Percentiles rank a stretch among this genome's conserved stretches.
Conservation (phyloP, 768 basidiomycete species). For the Neoboletus magnificus region DNA sequence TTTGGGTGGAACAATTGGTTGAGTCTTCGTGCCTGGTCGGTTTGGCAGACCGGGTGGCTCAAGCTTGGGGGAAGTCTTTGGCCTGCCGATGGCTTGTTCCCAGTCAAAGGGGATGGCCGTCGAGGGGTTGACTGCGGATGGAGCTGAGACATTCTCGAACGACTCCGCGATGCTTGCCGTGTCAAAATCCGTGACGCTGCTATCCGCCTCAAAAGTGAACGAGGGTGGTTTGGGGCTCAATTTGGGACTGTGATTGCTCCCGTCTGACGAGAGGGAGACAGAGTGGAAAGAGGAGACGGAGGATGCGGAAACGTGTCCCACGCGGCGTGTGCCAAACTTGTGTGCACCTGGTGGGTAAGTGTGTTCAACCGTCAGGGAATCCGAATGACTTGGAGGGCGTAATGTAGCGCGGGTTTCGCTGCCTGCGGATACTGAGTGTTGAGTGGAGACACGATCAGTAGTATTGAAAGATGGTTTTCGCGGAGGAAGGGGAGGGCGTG, state of each 20-base stretch:
- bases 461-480: constrained; percentile 57
- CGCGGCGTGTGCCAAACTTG: constrained; percentile 32
- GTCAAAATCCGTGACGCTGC: constrained; percentile 41
- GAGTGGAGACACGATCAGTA: constrained; percentile 38
- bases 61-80: constrained; percentile 26
- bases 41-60: constrained; percentile 49
- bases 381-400: constrained; percentile 36
- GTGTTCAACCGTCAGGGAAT: constrained; percentile 56
- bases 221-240: constrained; percentile 39
- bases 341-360: constrained; percentile 48
- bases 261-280: constrained; percentile 72
- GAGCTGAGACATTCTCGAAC: constrained; percentile 63
- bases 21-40: constrained; percentile 34
- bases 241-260: constrained; percentile 25
- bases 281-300: constrained; percentile 84
- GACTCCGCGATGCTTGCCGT: constrained; percentile 63
- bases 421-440: constrained; percentile 18
- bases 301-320: constrained; percentile 57
- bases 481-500: constrained; percentile 61
- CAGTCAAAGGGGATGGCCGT: constrained; percentile 48
- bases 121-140: constrained; percentile 52
- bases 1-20: constrained; percentile 24
- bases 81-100: constrained; percentile 42
- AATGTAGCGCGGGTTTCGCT: constrained; percentile 17
- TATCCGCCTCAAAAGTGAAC: constrained; percentile 44